Percentiles rank a stretch among this genome's conserved stretches.
Conservation (phyloP, 1,139 yeast species). For the Scheffersomyces illinoinensis region DNA sequence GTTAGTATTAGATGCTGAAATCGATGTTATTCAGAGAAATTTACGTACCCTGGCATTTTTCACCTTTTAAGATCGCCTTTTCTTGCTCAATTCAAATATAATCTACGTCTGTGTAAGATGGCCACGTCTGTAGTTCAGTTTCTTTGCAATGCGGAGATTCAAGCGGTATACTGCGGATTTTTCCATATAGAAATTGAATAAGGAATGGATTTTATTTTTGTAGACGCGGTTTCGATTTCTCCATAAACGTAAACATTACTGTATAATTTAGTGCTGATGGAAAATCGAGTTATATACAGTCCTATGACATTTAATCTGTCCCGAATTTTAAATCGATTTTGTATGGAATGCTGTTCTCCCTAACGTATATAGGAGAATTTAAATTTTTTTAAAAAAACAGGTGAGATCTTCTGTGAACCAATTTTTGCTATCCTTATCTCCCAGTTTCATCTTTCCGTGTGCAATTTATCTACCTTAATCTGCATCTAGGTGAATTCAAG, state of each 20-base stretch:
- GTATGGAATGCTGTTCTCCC: too few relatives aligned
- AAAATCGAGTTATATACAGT: too few relatives aligned
- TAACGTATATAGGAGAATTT: too few relatives aligned
- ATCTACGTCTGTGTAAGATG: neutral
- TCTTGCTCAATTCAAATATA: neutral
- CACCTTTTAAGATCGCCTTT: neutral
- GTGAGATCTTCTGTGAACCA: too few relatives aligned
- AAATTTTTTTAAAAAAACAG: too few relatives aligned
- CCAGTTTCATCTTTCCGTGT: too few relatives aligned
- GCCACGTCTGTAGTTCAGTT: neutral
- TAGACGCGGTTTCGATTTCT: neutral
- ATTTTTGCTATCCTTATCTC: too few relatives aligned
- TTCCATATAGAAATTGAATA: neutral
- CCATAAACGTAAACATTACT: neutral
- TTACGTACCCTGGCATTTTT: constrained; percentile 12
- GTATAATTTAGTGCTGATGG: neutral
- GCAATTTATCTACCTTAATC: too few relatives aligned
- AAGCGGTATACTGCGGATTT: neutral
- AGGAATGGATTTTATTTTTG: neutral
- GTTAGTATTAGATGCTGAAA: constrained; percentile 27
- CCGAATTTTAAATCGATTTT: too few relatives aligned
- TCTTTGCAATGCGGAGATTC: neutral
- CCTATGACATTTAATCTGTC: too few relatives aligned
- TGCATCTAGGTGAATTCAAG: too few relatives aligned
- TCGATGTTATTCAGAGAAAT: neutral